Evolutionary conservation across 1,139 yeast genomes (phyloP), one percentile per base, ranked within the genome.

Genomic region (Pichia sp.): DNA sequence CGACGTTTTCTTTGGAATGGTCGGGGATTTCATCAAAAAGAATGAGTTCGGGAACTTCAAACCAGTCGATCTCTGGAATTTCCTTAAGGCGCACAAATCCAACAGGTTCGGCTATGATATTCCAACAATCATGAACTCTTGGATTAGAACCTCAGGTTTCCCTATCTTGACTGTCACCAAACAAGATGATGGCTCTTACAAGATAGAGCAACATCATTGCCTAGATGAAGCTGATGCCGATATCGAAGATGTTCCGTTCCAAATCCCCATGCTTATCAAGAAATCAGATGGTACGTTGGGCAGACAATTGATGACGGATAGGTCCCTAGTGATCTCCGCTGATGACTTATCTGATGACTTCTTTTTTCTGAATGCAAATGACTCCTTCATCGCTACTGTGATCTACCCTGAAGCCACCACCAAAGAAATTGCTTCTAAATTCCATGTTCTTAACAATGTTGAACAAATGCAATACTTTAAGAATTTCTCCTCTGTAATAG

Each of bases 91-190:
- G 5, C 64, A 64, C 51, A 40, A 55, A 40, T 56, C 58, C 38
- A 69, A 66, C 56, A 61, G 52, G 38, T 58, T 59, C 41, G 56
- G 61, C 11, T 61, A 72, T 49, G 75, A 75, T 59, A 64, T 75
- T 13, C 65, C 75, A 6, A 70, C 73, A 13, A 79, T 81, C 55
- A 72, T 78, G 60, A 78, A 80, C 57, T 78, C 87, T 0, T 85
- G 90, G 90, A 68, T 77, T 5, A 74, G 81, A 62, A 69, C 76
- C 26, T 75, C 83, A 0, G 90, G 90, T 0, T 77, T 71, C 54
- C 92, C 93, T 3, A 64, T 80, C 2, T 65, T 85, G 15, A 66
- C 68, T 8, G 81, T 83, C 1, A 60, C 68, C 0, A 57, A 66
- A 0, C 60, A 61, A 26, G 66, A 66, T 0, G 72, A 65, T 5